A percentile compares a stretch with the other conserved stretches of the same genome.
These are phyloP conservation scores for Salicornia ramosissima DNA, from an alignment of 148 eudicot species.

Conservation along the genomic window DNA sequence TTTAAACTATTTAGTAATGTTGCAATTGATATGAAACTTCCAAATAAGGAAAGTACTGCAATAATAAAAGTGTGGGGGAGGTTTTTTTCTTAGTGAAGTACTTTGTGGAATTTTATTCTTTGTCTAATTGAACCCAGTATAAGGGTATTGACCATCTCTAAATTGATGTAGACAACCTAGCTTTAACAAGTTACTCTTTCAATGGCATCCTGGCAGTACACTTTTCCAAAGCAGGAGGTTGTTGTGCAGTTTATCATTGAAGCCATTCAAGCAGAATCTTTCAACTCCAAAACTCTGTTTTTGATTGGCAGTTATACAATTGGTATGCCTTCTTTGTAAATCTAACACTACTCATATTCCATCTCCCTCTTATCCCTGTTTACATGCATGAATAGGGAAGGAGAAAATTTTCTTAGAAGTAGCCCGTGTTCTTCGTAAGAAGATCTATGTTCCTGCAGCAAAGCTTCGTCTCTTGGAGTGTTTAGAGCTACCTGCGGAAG, in stretches of 20 bases:
- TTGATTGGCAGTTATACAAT: slow-evolving; percentile 93
- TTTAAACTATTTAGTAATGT: too few relatives aligned
- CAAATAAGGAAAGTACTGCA: too few relatives aligned
- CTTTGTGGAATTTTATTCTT: background rate
- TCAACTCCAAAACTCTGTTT: slow-evolving; percentile 84
- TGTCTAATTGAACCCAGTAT: background rate
- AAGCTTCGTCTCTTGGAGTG: slow-evolving; percentile 82
- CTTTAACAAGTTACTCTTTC: slow-evolving; percentile 14
- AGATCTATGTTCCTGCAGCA: slow-evolving; percentile 67
- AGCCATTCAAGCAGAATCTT: slow-evolving; percentile 94
- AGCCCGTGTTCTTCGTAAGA: slow-evolving; percentile 68
- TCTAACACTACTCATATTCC: background rate
- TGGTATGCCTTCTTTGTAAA: slow-evolving; percentile 41
- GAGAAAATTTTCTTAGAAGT: slow-evolving; percentile 87
- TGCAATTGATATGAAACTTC: too few relatives aligned
- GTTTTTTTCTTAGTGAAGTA: too few relatives aligned
- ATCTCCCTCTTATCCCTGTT: slow-evolving; percentile 1
- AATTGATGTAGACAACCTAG: background rate
- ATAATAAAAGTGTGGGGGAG: too few relatives aligned
- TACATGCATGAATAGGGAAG: slow-evolving; percentile 49
- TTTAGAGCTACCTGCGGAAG: slow-evolving; percentile 64
- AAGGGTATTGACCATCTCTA: background rate
- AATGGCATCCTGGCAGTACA: slow-evolving; percentile 58
- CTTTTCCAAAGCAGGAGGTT: slow-evolving; percentile 92
- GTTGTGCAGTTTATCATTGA: slow-evolving; percentile 90